Evolutionary conservation across 345 rosid species (phyloP), one percentile per base, ranked within the genome.

Genomic region (Rhodamnia rubescens): DNA sequence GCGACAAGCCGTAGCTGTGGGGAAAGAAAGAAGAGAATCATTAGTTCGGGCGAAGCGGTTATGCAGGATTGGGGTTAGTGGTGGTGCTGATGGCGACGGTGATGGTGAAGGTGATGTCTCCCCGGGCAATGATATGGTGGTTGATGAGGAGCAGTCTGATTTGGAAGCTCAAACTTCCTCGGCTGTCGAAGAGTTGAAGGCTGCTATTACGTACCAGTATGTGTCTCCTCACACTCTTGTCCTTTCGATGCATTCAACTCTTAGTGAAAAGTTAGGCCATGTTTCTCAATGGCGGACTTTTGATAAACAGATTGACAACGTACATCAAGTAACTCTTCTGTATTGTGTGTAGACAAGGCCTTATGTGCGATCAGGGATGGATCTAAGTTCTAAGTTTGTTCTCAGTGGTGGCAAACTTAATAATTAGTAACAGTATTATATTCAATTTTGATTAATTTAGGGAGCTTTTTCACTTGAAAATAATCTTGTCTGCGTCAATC

Each of bases 21-120:
- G 98, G 22, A 96, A 95, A 88, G 99, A 98, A 88, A 91, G 96
- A 88, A 92, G 99, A 85, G 99, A 98, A 26, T 92, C 90, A 20
- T 87, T 96, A 90, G 95, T 98, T 80, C 93, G 97, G 13, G 98
- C 98, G 2, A 98, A 96, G 92, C 92, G 97, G 55, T 91, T 96
- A 74, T 96, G 98, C 87, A 91, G 97, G 91, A 94, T 88, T 29
- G 97, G 98, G 83, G 90, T 93, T 83, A 87, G 89, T 84, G 93
- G 92, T 11, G 91, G 90, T 54, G 58, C 55, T 13, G 50, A 47
- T 51, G 83, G 36, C 3, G n/a, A 42, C 4, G 86, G 32, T 15
- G 94, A 87, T 55, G 86, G 84, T 53, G 92, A 89, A 21, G 85
- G 36, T 6, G 96, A 89, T 86, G 83, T 84, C 78, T 49, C 82